Conservation (phyloP, 1,284 basidiomycete species). For the Neonothopanus nambi region DNA sequence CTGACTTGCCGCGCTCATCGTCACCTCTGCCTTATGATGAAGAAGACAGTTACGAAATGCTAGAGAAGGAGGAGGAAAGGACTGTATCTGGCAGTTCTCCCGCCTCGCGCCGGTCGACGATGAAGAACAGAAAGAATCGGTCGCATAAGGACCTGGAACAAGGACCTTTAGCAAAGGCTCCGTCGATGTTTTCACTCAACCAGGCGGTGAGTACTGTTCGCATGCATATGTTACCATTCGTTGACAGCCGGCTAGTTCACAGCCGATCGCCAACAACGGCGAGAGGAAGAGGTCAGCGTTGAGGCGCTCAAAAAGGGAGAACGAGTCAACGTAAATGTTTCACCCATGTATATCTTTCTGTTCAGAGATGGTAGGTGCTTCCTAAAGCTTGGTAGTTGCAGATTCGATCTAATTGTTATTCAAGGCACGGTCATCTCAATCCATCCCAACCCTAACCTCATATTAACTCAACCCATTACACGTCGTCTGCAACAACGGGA, state of each 20-base stretch:
- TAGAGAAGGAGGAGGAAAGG: slow-evolving; percentile 20
- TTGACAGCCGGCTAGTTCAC: neutral
- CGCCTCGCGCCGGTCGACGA: slow-evolving; percentile 10
- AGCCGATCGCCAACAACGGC: slow-evolving; percentile 26
- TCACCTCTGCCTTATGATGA: slow-evolving; percentile 36
- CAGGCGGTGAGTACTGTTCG: neutral
- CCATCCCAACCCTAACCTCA: slow-evolving; percentile 43
- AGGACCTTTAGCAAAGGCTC: neutral
- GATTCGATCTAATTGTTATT: neutral
- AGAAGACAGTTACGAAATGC: slow-evolving; percentile 20
- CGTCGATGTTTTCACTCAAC: slow-evolving; percentile 4
- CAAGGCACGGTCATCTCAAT: slow-evolving; percentile 64
- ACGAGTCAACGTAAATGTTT: slow-evolving; percentile 55
- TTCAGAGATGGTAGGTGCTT: slow-evolving; percentile 48
- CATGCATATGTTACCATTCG: neutral
- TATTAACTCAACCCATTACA: slow-evolving; percentile 57
- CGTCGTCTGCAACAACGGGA: slow-evolving; percentile 58
- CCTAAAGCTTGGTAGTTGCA: neutral
- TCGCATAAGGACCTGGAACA: slow-evolving; percentile 3
- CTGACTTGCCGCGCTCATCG: slow-evolving; percentile 44
- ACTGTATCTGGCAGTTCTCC: slow-evolving; percentile 14
- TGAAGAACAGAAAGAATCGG: neutral
- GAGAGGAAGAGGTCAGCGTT: slow-evolving; percentile 35
- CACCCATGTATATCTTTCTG: slow-evolving; percentile 66
- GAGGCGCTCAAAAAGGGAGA: slow-evolving; percentile 58